Evolutionary conservation across 169 alveolate species (phyloP).

Genomic region (Cryptosporidium viatorum): DNA sequence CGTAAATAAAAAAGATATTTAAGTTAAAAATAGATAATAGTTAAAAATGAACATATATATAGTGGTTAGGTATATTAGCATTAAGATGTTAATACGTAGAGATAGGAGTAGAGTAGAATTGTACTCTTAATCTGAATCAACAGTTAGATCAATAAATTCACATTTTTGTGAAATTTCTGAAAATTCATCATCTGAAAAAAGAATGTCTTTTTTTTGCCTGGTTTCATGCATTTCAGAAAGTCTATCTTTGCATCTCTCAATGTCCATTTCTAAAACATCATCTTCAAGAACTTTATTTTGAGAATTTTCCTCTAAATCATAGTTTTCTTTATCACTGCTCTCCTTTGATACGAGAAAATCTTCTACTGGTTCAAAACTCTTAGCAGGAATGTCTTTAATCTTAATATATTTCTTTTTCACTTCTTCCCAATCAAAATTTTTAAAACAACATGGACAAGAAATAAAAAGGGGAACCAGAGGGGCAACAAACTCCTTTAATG

Average conservation of each 20-base stretch:
- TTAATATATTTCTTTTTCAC: background rate
- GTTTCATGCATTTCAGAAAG: background rate
- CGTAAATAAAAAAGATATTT: background rate
- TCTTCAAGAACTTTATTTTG: background rate
- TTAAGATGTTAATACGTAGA: background rate
- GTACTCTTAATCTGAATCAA: slow-evolving; percentile 33
- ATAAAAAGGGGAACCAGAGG: slow-evolving; percentile 30
- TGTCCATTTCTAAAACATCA: background rate
- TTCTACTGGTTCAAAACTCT: background rate
- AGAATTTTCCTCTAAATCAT: background rate
- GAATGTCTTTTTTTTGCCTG: background rate
- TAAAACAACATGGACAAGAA: slow-evolving; percentile 58
- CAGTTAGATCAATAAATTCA: slow-evolving; percentile 66
- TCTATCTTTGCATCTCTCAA: background rate
- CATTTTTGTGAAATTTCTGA: slow-evolving; percentile 51
- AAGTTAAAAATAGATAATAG: background rate
- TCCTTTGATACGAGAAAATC: background rate
- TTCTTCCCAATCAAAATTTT: slow-evolving; percentile 11
- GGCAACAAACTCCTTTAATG: slow-evolving; percentile 1
- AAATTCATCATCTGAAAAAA: slow-evolving; percentile 22
- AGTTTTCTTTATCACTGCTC: background rate
- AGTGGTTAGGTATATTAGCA: background rate
- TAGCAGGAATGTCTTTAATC: background rate
- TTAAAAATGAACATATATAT: too few relatives aligned
- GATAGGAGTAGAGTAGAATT: background rate